phyloP scores from a whole-genome alignment of 2,329 filamentous ascomycete species.

The Phialemonium atrogriseum region DNA sequence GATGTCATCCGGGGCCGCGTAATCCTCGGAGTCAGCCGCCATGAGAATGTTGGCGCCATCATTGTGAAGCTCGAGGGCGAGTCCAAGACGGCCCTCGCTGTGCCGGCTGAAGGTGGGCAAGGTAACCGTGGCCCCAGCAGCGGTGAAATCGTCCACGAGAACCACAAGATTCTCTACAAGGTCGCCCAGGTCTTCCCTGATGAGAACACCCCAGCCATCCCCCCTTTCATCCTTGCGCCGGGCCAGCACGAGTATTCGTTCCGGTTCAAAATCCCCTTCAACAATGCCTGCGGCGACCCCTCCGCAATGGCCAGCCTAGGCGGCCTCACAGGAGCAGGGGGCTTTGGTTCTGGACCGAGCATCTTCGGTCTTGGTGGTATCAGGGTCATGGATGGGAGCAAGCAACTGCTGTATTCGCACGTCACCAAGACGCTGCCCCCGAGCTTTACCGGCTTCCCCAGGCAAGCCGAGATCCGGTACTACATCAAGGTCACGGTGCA shows the following conservation, averaged over 20 bases:
- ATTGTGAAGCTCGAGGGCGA: slow-evolving; percentile 81
- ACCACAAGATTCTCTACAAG: slow-evolving; percentile 68
- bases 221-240: slow-evolving; percentile 46
- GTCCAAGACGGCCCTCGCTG: slow-evolving; percentile 55
- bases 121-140: slow-evolving; percentile 26
- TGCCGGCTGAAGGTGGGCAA: slow-evolving; percentile 30
- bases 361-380: slow-evolving; percentile 43
- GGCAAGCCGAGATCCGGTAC: slow-evolving; percentile 84
- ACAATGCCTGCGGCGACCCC: slow-evolving; percentile 59
- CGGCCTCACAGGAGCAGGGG: slow-evolving; percentile 45
- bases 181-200: slow-evolving; percentile 65
- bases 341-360: slow-evolving; percentile 34
- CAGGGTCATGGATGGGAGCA: slow-evolving; percentile 54
- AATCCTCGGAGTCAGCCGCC: slow-evolving; percentile 48
- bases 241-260: slow-evolving; percentile 73
- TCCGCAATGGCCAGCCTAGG: slow-evolving; percentile 45
- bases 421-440: slow-evolving; percentile 83
- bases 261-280: slow-evolving; percentile 68
- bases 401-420: slow-evolving; percentile 58
- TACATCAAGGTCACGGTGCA: slow-evolving; percentile 94
- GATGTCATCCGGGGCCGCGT: slow-evolving; percentile 61
- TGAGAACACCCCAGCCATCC: slow-evolving; percentile 32
- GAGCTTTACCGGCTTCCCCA: slow-evolving; percentile 77
- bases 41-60: slow-evolving; percentile 64
- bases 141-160: slow-evolving; percentile 43